Conservation (phyloP, 805 yeast genomes). For the Diddensiella transvaalensis region DNA sequence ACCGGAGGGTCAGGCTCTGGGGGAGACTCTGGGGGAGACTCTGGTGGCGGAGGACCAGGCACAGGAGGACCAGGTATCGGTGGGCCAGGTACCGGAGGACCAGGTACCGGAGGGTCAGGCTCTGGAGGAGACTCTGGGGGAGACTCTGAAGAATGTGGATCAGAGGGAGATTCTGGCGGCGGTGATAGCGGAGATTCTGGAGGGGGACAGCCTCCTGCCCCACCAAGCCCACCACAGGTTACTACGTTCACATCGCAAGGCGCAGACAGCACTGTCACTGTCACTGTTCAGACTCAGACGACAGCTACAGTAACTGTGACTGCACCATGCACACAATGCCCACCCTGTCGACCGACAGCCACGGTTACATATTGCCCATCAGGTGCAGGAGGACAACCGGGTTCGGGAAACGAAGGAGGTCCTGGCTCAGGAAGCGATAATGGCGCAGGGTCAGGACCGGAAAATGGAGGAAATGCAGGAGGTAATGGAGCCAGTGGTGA, state of each 20-base stretch:
- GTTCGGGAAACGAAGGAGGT: conserved; percentile 3
- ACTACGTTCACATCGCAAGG: neutral
- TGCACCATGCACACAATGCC: conserved; percentile 1
- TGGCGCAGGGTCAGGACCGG: conserved; percentile 3
- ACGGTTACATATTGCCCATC: conserved; percentile 3
- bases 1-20: conserved; percentile 15
- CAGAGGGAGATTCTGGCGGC: no score
- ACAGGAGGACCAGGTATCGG: no score
- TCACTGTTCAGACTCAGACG: neutral
- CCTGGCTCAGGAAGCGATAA: conserved; percentile 1
- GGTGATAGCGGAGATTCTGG: neutral
- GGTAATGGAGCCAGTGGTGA: neutral
- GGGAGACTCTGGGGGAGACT: conserved; percentile 1
- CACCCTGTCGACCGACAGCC: neutral
- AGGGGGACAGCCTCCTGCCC: neutral
- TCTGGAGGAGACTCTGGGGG: neutral
- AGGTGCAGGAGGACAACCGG: conserved; percentile 2
- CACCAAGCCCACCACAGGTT: conserved; percentile 4
- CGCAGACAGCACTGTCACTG: neutral
- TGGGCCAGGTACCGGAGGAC: no score
- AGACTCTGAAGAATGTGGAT: neutral
- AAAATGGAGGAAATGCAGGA: neutral
- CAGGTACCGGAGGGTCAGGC: neutral
- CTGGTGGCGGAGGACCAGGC: neutral
- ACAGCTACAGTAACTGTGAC: conserved; percentile 2